Evolutionary conservation across 108 stramenopile species (phyloP).

Genomic region (Nitzschia palea): DNA sequence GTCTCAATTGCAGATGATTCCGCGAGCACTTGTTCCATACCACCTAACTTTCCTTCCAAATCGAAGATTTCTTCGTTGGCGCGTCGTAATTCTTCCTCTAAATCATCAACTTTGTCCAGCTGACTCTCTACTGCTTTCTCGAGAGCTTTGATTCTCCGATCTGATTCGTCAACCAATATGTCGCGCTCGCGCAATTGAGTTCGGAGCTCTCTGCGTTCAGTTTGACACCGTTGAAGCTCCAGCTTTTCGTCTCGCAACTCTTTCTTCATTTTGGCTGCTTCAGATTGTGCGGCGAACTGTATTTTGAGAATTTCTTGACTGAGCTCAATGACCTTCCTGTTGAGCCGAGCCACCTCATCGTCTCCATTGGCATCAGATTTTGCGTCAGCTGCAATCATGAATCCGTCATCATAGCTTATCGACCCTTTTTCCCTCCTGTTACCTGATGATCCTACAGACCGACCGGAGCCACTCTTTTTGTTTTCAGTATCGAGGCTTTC

Average conservation of each 20-base stretch:
- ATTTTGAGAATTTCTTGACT: slow-evolving; percentile 15
- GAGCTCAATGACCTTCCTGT: not conserved
- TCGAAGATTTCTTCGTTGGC: slow-evolving; percentile 26
- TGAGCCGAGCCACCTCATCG: not conserved
- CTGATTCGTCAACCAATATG: slow-evolving; percentile 1
- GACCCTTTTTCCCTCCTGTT: too few species aligned
- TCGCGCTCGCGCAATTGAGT: slow-evolving; percentile 15
- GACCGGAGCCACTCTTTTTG: too few species aligned
- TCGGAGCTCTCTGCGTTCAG: slow-evolving; percentile 17
- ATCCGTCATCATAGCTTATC: too few species aligned
- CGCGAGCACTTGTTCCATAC: slow-evolving; percentile 1
- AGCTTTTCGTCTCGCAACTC: slow-evolving; percentile 19
- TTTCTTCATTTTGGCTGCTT: slow-evolving; percentile 12
- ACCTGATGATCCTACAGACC: too few species aligned
- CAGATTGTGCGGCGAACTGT: slow-evolving; percentile 17
- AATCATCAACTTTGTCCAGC: slow-evolving; percentile 28
- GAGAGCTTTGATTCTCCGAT: slow-evolving; percentile 16
- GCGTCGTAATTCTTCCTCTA: slow-evolving; percentile 18
- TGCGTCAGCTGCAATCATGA: too few species aligned
- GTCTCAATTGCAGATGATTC: slow-evolving; percentile 7
- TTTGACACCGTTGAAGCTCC: slow-evolving; percentile 18
- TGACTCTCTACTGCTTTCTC: slow-evolving; percentile 29
- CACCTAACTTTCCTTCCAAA: slow-evolving; percentile 15
- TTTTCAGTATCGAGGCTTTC: too few species aligned
- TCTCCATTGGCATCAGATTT: not conserved